A percentile compares a stretch with the other conserved stretches of the same genome.
Evolutionary conservation across 208 protist species (phyloP).

Genomic region (Trypanosoma caninum): DNA sequence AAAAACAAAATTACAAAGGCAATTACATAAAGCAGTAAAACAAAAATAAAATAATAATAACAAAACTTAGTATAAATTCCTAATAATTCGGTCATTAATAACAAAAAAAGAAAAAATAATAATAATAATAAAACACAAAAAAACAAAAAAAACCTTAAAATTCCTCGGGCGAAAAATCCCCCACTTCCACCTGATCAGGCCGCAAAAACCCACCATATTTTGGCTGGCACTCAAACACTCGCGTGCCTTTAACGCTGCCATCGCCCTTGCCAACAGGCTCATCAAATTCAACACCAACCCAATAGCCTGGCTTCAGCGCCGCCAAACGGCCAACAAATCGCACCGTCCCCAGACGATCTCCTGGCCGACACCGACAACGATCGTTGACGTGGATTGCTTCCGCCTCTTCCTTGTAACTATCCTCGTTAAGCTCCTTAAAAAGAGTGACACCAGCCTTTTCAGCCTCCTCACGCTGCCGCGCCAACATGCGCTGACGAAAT

Average conservation of each 20-base stretch:
- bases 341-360: slow-evolving; percentile 80
- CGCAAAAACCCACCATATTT: slow-evolving; percentile 86
- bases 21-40: slow-evolving; percentile 6
- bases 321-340: slow-evolving; percentile 85
- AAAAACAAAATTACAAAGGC: background rate
- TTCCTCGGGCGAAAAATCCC: slow-evolving; percentile 87
- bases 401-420: slow-evolving; percentile 70
- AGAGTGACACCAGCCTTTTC: slow-evolving; percentile 47
- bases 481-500: slow-evolving; percentile 77
- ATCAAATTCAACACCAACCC: slow-evolving; percentile 93
- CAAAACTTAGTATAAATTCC: background rate
- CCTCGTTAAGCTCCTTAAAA: slow-evolving; percentile 41
- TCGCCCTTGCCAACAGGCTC: slow-evolving; percentile 94
- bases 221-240: slow-evolving; percentile 84
- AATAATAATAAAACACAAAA: background rate
- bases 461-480: slow-evolving; percentile 64
- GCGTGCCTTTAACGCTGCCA: slow-evolving; percentile 86
- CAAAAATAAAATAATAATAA: background rate
- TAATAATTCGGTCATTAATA: background rate
- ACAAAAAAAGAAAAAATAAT: background rate
- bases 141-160: slow-evolving; percentile 58
- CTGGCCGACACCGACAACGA: slow-evolving; percentile 78
- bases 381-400: slow-evolving; percentile 78
- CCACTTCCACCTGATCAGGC: slow-evolving; percentile 84
- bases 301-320: slow-evolving; percentile 83